A percentile compares a stretch with the other conserved stretches of the same genome.
phyloP scores from a whole-genome alignment of 257 asterid species.

The Plantago ovata region DNA sequence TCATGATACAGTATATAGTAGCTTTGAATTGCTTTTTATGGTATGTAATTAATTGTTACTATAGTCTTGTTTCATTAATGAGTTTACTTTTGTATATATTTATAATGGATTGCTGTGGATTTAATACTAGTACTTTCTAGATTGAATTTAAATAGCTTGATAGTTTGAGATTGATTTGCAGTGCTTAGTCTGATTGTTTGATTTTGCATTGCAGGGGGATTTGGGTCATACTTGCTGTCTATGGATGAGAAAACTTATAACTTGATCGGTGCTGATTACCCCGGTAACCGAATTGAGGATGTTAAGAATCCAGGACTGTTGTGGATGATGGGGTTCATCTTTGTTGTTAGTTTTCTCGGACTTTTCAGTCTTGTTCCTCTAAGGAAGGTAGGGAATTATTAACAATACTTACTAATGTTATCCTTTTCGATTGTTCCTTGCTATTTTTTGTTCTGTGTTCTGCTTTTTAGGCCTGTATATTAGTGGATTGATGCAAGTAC shows the following conservation, averaged over 20 bases:
- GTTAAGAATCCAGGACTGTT: constrained; percentile 83
- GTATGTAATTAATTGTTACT: too few species aligned
- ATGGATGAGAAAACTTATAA: constrained; percentile 94
- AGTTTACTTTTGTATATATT: too few species aligned
- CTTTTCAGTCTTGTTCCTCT: constrained; percentile 94
- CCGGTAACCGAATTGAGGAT: constrained; percentile 90
- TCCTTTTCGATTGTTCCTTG: too few species aligned
- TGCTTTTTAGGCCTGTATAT: neutral
- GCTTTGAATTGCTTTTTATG: too few species aligned
- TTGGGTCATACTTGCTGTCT: constrained; percentile 86
- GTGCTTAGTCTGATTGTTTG: constrained; percentile 7
- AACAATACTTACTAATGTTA: too few species aligned
- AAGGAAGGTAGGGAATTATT: constrained; percentile 56
- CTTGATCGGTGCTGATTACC: constrained; percentile 85
- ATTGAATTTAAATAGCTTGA: neutral
- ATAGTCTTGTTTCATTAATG: too few species aligned
- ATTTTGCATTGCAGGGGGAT: constrained; percentile 61
- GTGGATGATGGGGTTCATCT: constrained; percentile 93
- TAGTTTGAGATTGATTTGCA: neutral
- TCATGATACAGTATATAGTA: too few species aligned
- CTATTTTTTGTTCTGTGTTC: neutral
- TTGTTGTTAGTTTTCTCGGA: constrained; percentile 87
- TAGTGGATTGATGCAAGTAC: too few species aligned
- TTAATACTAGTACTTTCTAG: too few species aligned
- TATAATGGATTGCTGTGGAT: too few species aligned